A percentile compares a stretch with the other conserved stretches of the same genome.
phyloP scores from a whole-genome alignment of 805 yeast species.

The Saccharomycopsis sp. region DNA sequence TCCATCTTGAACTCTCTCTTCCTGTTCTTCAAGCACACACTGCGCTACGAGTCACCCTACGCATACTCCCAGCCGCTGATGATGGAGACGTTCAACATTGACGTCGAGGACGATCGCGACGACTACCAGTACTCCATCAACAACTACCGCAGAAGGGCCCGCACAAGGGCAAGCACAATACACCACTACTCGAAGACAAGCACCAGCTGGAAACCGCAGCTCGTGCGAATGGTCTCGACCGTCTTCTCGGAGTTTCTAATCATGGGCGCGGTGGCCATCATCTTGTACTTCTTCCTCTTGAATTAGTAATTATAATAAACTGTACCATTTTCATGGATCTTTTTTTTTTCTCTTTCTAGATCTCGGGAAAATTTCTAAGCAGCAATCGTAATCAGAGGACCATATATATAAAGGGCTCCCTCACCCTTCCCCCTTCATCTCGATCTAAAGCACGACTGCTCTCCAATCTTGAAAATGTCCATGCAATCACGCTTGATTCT shows the following conservation, averaged over 20 bases:
- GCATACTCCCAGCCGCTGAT: neutral
- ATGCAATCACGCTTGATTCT: conserved; percentile 52
- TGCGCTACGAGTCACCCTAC: conserved; percentile 7
- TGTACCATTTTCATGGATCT: neutral
- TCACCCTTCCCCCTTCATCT: too few species aligned
- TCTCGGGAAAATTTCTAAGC: neutral
- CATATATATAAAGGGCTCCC: too few species aligned
- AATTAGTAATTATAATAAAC: neutral
- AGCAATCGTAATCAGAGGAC: too few species aligned
- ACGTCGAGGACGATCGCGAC: conserved; percentile 7
- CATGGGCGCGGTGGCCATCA: conserved; percentile 6
- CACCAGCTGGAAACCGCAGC: neutral
- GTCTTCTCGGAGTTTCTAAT: conserved; percentile 4
- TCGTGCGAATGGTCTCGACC: neutral
- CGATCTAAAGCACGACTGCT: too few species aligned
- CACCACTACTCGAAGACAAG: neutral
- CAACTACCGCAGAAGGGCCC: conserved; percentile 6
- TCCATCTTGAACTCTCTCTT: neutral
- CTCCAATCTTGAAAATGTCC: conserved; percentile 58
- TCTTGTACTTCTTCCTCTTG: conserved; percentile 2
- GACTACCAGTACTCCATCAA: conserved; percentile 1
- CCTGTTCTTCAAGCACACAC: too few species aligned
- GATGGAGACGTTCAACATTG: conserved; percentile 11
- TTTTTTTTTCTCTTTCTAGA: neutral
- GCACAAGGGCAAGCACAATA: conserved; percentile 2